Conservation (phyloP, 2,329 filamentous ascomycete species). For the Sclerotinia trifoliorum region DNA sequence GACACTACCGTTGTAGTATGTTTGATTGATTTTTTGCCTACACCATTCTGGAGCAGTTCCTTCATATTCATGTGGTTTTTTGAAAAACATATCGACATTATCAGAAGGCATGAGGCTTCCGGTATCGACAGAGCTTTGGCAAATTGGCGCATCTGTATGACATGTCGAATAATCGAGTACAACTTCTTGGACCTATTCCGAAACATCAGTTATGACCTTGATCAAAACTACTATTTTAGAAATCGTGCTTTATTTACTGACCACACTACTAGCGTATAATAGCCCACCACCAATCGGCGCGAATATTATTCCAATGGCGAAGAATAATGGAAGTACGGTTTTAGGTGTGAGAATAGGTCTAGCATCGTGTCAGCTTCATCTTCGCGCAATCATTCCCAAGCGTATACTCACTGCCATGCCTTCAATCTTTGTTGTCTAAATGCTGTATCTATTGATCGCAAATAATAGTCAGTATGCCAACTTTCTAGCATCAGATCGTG, state of each 20-base stretch:
- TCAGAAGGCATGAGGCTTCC: conserved; percentile 4
- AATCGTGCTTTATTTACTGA: conserved; percentile 43
- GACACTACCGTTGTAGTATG: conserved; percentile 40
- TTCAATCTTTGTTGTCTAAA: conserved; percentile 96
- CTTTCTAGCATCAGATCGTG: conserved; percentile 24
- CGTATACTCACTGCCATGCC: conserved; percentile 82
- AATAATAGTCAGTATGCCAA: conserved; percentile 27
- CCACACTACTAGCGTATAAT: conserved; percentile 79
- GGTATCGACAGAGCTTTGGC: conserved; percentile 52
- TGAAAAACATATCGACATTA: conserved; percentile 53
- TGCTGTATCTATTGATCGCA: conserved; percentile 69
- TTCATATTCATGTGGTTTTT: conserved; percentile 45
- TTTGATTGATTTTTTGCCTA: conserved; percentile 43
- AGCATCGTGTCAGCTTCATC: conserved; percentile 33
- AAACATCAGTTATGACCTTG: conserved; percentile 9
- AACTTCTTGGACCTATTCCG: conserved; percentile 63
- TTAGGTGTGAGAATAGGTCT: conserved; percentile 95
- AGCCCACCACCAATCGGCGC: conserved; percentile 87
- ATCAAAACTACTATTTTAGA: background rate
- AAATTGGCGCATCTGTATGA: conserved; percentile 51
- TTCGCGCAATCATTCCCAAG: conserved; percentile 20
- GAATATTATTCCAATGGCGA: conserved; percentile 86
- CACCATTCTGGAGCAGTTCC: conserved; percentile 28
- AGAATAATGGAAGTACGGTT: conserved; percentile 88
- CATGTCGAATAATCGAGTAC: conserved; percentile 88